Evolutionary conservation across 345 rosid species (phyloP), one percentile per base, ranked within the genome.

Genomic region (Gynandropsis gynandra): DNA sequence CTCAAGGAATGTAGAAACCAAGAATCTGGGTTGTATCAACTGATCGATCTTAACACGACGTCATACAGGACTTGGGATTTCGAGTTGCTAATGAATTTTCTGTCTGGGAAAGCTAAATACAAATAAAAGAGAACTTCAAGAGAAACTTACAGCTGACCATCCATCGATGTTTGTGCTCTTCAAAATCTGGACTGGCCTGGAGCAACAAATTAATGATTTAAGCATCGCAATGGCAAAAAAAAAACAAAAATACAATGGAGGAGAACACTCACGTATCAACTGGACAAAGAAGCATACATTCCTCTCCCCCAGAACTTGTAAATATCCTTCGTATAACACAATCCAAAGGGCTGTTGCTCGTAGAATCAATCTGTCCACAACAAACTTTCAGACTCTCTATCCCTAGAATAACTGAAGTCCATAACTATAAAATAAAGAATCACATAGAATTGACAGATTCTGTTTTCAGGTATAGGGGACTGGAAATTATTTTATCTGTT

Each of bases 141-240:
- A 50, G 59, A 69, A 47, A 72, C 88, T 65, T 83, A 89, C 97
- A 62, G 88, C 94, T 54, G 94, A 79, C 97, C 97, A 89, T 38
- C 94, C 94, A 56, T 78, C 88, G 32, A 81, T 61, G 59, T 89
- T 83, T 7, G 70, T 78, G 65, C 94, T 86, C 82, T 86, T 86
- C 62, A 89, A 59, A 62, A 89, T 78, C 74, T 76, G 86, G 66
- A 89, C 80, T 8, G 97, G 97, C 80, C 97, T 89, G 83, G 83
- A 72, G n/a, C 37, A 70, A 60, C 24, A 49, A 64, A 32, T 16
- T 15, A 52, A 64, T 46, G 42, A 42, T 63, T 45, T 19, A 59
- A 32, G 41, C 10, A 52, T n/a, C n/a, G 43, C n/a, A n/a, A n/a
- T n/a, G n/a, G n/a, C n/a, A n/a, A 8, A 34, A 33, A 48, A 40